Evolutionary conservation across 495 filamentous ascomycete genomes (phyloP).

Genomic region (Penicillium paxilli): DNA sequence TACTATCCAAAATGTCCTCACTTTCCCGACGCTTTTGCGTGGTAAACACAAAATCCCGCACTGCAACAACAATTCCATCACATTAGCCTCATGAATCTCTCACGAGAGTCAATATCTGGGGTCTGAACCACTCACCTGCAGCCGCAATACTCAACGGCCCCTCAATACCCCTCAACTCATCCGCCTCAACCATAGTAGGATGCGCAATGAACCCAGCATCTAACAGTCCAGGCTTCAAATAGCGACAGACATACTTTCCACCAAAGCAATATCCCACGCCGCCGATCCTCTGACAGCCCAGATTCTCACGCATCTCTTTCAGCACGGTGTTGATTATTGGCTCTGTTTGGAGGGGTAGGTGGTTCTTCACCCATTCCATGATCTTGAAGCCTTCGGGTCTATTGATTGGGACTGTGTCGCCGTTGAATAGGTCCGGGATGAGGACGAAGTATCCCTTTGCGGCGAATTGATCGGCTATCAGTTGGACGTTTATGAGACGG

Average conservation of each 20-base stretch:
- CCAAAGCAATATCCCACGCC: conserved; percentile 78
- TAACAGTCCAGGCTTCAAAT: conserved; percentile 15
- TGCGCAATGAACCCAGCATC: conserved; percentile 65
- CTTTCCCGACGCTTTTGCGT: conserved; percentile 57
- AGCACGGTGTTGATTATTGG: conserved; percentile 57
- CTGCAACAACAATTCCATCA: not conserved
- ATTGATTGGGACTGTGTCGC: conserved; percentile 28
- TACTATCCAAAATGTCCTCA: conserved; percentile 53
- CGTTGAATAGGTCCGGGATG: conserved; percentile 54
- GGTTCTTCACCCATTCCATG: conserved; percentile 25
- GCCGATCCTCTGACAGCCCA: conserved; percentile 63
- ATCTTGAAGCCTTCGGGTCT: conserved; percentile 28
- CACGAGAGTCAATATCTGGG: not conserved
- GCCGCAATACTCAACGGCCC: conserved; percentile 72
- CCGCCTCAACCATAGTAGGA: conserved; percentile 67
- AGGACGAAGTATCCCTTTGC: conserved; percentile 72
- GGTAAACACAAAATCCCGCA: conserved; percentile 53
- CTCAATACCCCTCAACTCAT: conserved; percentile 64
- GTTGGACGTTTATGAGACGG: conserved; percentile 27
- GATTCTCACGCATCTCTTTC: conserved; percentile 50
- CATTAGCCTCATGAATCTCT: not conserved
- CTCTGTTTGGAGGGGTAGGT: conserved; percentile 56
- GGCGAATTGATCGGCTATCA: conserved; percentile 69
- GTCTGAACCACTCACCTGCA: conserved; percentile 39
- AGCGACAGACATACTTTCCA: conserved; percentile 49